Base-by-base conservation (phyloP, 1,284 basidiomycete genomes). In the Puccinia polysora region DNA sequence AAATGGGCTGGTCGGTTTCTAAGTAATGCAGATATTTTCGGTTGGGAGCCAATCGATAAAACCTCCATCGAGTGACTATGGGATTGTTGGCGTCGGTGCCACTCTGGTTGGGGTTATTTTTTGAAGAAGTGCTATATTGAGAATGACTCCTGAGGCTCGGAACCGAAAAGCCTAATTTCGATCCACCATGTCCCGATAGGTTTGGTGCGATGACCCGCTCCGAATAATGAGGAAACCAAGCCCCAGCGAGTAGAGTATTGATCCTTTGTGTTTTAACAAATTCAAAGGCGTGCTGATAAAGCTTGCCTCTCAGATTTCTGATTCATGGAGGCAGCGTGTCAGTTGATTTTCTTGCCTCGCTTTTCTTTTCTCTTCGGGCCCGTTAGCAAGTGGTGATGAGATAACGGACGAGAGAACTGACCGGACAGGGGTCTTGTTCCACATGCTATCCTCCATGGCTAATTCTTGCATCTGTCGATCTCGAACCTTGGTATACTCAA, bases 391-490 rank as follows among this genome's bases (percentile, higher is more conserved):
- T n/a, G n/a, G n/a, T n/a, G n/a, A n/a, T n/a, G n/a, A 60, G 58
- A 53, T 18, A 53, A 62, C 25, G 49, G 2, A 14, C 60, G 49
- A 47, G 18, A n/a, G 10, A 25, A 73, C 87, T 65, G 75, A 91
- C 90, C 89, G 84, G 32, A 95, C 86, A 8, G 90, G 90, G 7
- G 88, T 84, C 78, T 91, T 91, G 80, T 85, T 89, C 76, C 93
- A 82, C 55, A 93, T 81, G 78, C 95, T 92, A 79, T 97, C 92
- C 78, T 96, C 91, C 67, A 88, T 84, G 77, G 95, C 94, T 18
- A 96, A 83, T 80, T 96, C 89, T 78, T 90, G 87, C 90, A 96
- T 93, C 81, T 97, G 94, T 43, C 91, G 83, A 77, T 95, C 91
- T 58, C 94, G 84, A 12, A 96, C 89, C 8, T 86, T 85, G 63